Evolutionary conservation across 169 alveolate genomes (phyloP), one percentile per base, ranked within the genome.

Genomic region (Plasmodium vinckei): DNA sequence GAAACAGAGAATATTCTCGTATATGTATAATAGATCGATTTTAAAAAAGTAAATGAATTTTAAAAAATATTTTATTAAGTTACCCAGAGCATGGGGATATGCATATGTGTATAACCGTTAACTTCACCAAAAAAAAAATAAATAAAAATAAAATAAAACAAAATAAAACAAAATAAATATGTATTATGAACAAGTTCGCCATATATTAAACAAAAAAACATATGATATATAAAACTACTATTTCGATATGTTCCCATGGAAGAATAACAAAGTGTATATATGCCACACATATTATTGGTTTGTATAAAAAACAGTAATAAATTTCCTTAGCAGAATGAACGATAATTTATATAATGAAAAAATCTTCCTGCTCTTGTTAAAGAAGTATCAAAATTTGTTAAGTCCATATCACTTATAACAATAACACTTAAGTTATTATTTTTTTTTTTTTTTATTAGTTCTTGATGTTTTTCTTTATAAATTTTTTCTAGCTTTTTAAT

Each of bases 361-460:
- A 82, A 82, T 56, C 90, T 15, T 13, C 90, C 90, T 21, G 90
- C 90, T 21, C 90, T 65, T 13, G 44, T 82, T n/a, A 82, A 70
- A 15, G 90, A 82, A 39, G 33, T 15, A 42, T 82, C 82, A 68
- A 54, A 82, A 23, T 44, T 15, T 15, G 59, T 82, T 27, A 82
- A 33, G 56, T 67, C 64, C 53, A 67, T 12, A 56, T 82, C 90
- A 49, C 90, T 82, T 67, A 82, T 67, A 53, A 82, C 82, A n/a
- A 82, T 67, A 33, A 82, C 68, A 54, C 84, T 82, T 47, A 82
- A 46, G 59, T 82, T 64, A 27, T 82, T 53, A 67, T 65, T 46
- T 82, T 53, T 67, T 57, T 68, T 82, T 60, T 60, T 82, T 49
- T 71, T 42, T 51, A 17, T 53, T 27, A 17, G 12, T 33, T 53